Evolutionary conservation across 2,329 filamentous ascomycete genomes (phyloP).

Genomic region (Clonostachys byssicola): DNA sequence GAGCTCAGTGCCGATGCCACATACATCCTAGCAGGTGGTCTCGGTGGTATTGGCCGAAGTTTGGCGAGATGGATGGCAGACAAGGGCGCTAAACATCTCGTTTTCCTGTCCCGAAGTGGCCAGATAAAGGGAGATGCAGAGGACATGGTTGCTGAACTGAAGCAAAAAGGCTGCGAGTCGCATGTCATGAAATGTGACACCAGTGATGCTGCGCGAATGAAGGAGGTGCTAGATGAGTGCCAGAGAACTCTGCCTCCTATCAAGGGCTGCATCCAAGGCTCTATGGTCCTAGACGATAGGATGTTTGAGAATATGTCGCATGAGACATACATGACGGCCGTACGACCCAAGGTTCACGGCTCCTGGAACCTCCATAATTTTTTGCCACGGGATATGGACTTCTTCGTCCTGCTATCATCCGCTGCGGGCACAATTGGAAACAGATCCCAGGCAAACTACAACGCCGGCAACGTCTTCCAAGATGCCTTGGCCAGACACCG

Average conservation of each 20-base stretch:
- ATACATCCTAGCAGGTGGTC: conserved; percentile 7
- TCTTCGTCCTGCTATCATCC: conserved; percentile 49
- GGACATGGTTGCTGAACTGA: too few relatives aligned
- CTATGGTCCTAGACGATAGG: conserved; percentile 22
- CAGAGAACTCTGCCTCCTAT: conserved; percentile 10
- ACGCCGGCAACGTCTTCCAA: conserved; percentile 47
- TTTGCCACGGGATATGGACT: conserved; percentile 5
- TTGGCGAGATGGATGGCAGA: conserved; percentile 9
- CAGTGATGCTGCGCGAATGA: too few relatives aligned
- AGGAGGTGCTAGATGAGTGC: too few relatives aligned
- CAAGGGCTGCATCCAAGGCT: conserved; percentile 24
- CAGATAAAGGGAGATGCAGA: neutral
- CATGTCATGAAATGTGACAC: too few relatives aligned
- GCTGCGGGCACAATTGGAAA: conserved; percentile 52
- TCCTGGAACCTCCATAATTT: conserved; percentile 17
- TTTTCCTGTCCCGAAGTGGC: conserved; percentile 10
- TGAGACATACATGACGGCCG: conserved; percentile 17
- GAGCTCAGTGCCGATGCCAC: conserved; percentile 6
- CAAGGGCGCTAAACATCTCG: conserved; percentile 17
- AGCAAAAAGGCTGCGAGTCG: too few relatives aligned
- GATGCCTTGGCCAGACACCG: conserved; percentile 38
- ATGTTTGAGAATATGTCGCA: conserved; percentile 24
- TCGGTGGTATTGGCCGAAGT: conserved; percentile 9
- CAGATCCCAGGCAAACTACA: conserved; percentile 54
- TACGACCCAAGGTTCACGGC: conserved; percentile 22